phyloP scores from a whole-genome alignment of 2,329 filamentous ascomycete species.

The Phoma sp. region DNA sequence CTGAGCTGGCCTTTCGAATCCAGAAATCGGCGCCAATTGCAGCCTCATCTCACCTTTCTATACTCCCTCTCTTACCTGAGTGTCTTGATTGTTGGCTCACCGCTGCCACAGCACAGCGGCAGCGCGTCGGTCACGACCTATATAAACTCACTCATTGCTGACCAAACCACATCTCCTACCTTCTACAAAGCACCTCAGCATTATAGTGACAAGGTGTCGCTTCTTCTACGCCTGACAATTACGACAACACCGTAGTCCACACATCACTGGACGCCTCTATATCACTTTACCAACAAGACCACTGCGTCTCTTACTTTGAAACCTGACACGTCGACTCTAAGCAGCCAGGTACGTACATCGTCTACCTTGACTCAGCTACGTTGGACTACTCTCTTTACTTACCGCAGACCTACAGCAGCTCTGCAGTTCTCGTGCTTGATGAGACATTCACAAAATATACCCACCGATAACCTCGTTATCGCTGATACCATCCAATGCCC shows the following conservation, averaged over 20 bases:
- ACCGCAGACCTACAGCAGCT: no score
- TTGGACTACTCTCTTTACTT: not conserved
- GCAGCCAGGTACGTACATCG: not conserved
- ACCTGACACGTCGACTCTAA: not conserved
- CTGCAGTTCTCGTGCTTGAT: no score
- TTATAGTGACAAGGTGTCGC: not conserved
- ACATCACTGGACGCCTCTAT: not conserved
- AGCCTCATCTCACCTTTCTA: no score
- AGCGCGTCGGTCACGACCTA: not conserved
- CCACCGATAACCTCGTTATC: not conserved
- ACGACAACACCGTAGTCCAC: not conserved
- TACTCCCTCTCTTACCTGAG: not conserved
- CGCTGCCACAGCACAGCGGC: not conserved
- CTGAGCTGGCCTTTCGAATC: no score
- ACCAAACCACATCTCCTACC: not conserved
- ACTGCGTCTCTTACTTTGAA: slow-evolving; percentile 3
- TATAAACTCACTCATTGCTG: not conserved
- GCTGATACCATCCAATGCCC: not conserved
- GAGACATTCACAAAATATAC: not conserved
- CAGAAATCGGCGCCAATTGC: no score
- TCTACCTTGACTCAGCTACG: not conserved
- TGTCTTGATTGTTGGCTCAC: not conserved
- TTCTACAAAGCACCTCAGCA: not conserved
- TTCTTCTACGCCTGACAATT: not conserved
- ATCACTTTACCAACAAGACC: not conserved